Evolutionary conservation across 2,329 filamentous ascomycete species (phyloP).

Genomic region (Cercospora sesami): DNA sequence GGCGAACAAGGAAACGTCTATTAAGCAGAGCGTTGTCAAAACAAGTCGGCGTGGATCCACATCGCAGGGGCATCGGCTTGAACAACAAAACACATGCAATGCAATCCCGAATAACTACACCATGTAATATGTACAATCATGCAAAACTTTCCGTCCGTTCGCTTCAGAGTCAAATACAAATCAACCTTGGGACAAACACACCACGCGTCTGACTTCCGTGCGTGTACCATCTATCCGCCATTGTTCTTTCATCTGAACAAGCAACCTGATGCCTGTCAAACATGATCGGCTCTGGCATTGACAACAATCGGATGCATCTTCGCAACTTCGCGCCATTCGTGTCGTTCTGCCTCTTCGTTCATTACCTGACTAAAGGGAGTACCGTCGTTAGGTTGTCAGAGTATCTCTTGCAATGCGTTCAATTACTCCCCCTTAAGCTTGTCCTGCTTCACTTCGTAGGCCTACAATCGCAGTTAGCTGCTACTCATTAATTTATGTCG

Average conservation of each 20-base stretch:
- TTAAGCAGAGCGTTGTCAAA: too few relatives aligned
- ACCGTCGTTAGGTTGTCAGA: background rate
- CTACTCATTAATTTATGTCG: too few relatives aligned
- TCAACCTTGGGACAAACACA: background rate
- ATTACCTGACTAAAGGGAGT: background rate
- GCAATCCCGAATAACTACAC: background rate
- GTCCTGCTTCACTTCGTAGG: constrained; percentile 56
- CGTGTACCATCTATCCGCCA: constrained; percentile 1
- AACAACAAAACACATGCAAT: background rate
- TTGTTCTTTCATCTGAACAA: background rate
- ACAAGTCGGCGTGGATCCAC: too few relatives aligned
- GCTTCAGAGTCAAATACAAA: background rate
- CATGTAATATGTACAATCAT: constrained; percentile 9
- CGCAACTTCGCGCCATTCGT: background rate
- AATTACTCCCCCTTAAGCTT: constrained; percentile 64
- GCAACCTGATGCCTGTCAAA: background rate
- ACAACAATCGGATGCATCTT: background rate
- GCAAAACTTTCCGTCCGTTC: constrained; percentile 2
- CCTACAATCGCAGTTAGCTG: background rate
- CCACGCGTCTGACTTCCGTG: background rate
- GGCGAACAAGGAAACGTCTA: too few relatives aligned
- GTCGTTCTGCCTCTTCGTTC: background rate
- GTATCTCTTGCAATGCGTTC: too few relatives aligned
- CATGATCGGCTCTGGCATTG: background rate
- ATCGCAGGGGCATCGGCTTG: too few relatives aligned